phyloP scores from a whole-genome alignment of 495 filamentous ascomycete species.

The Umbilicaria muhlenbergii region DNA sequence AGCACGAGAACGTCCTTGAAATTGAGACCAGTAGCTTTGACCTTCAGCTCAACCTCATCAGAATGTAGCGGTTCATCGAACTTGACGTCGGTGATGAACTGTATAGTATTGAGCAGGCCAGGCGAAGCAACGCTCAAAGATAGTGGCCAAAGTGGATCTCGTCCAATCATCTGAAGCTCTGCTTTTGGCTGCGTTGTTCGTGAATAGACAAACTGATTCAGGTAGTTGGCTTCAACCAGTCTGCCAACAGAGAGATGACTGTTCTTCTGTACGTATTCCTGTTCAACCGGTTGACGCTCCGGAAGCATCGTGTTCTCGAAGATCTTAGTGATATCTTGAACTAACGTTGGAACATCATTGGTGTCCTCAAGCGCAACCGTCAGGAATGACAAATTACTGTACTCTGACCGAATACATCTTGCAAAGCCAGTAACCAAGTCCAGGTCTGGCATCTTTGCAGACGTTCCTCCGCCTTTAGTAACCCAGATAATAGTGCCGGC shows the following conservation, averaged over 20 bases:
- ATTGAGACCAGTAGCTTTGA: constrained; percentile 21
- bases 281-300: too few relatives aligned
- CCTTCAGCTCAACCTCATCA: constrained; percentile 18
- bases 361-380: too few relatives aligned
- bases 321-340: too few relatives aligned
- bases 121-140: not conserved
- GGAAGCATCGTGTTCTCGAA: too few relatives aligned
- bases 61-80: constrained; percentile 6
- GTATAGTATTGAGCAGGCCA: constrained; percentile 13
- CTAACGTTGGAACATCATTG: too few relatives aligned
- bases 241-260: constrained; percentile 15
- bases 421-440: constrained; percentile 15
- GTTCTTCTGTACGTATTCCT: constrained; percentile 14
- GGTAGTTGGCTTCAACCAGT: constrained; percentile 5
- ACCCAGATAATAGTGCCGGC: too few relatives aligned
- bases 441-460: too few relatives aligned
- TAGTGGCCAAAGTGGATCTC: too few relatives aligned
- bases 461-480: too few relatives aligned
- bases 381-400: constrained; percentile 10
- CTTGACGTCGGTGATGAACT: constrained; percentile 19
- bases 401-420: constrained; percentile 20
- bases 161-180: too few relatives aligned
- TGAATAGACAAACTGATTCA: too few relatives aligned
- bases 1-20: constrained; percentile 25
- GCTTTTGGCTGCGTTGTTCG: too few relatives aligned